A percentile compares a stretch with the other conserved stretches of the same genome.
phyloP scores from a whole-genome alignment of 106 monocot genomes.

The Amphibolis antarctica region DNA sequence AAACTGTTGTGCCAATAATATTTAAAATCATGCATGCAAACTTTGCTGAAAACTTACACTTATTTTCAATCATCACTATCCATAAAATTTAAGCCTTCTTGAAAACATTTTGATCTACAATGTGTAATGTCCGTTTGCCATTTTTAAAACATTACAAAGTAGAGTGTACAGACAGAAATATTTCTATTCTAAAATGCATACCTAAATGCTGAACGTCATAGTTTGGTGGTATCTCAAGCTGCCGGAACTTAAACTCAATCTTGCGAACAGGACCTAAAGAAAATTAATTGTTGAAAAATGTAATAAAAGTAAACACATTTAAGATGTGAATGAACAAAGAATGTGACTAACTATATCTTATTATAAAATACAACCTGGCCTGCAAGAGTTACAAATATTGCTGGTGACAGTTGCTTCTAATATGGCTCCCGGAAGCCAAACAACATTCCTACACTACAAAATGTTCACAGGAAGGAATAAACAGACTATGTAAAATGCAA shows the following conservation, averaged over 20 bases:
- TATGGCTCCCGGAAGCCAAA: constrained; percentile 91
- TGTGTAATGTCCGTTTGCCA: too few relatives aligned
- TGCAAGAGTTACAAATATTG: constrained; percentile 59
- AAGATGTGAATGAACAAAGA: not conserved
- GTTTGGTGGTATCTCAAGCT: constrained; percentile 86
- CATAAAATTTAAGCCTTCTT: too few relatives aligned
- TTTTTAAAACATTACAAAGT: too few relatives aligned
- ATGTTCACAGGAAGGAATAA: not conserved
- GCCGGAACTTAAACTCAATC: constrained; percentile 88
- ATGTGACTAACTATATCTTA: not conserved
- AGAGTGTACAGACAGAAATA: not conserved
- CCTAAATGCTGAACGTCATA: constrained; percentile 87
- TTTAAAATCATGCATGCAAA: too few relatives aligned
- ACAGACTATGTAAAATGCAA: not conserved
- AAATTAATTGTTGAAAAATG: not conserved
- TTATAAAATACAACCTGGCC: constrained; percentile 31
- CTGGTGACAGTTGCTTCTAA: constrained; percentile 81
- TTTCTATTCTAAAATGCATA: constrained; percentile 1
- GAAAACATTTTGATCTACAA: too few relatives aligned
- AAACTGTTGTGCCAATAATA: too few relatives aligned
- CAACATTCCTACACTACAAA: constrained; percentile 83
- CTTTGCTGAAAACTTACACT: too few relatives aligned
- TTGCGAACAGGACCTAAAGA: constrained; percentile 59
- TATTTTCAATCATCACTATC: too few relatives aligned
- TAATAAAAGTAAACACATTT: too few relatives aligned